These are phyloP conservation scores for Globisporangium paddicum DNA, from an alignment of 352 stramenopile species.

Conservation along the genomic window DNA sequence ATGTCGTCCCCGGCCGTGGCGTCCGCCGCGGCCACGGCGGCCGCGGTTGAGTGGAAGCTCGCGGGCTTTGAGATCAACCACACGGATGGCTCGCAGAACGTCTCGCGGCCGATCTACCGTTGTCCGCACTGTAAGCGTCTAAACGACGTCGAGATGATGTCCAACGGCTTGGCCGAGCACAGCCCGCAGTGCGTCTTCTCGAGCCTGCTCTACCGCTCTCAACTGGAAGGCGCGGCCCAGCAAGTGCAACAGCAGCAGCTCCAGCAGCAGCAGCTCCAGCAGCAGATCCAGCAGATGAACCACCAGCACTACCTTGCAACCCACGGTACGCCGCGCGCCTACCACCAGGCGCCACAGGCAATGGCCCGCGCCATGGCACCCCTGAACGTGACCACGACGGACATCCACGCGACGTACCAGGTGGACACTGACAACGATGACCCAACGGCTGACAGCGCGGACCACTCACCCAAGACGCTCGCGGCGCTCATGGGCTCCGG, in stretches of 20 bases:
- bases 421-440: not conserved
- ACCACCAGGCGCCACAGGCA: conserved; percentile 6
- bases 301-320: conserved; percentile 24
- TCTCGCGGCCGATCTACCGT: conserved; percentile 69
- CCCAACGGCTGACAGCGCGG: conserved; percentile 9
- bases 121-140: conserved; percentile 61
- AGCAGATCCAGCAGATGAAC: conserved; percentile 31
- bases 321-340: conserved; percentile 6
- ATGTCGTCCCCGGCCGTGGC: conserved; percentile 19
- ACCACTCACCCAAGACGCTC: conserved; percentile 35
- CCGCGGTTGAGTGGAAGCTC: conserved; percentile 67
- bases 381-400: conserved; percentile 1
- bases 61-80: conserved; percentile 71
- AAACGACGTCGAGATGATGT: conserved; percentile 71
- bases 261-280: conserved; percentile 22
- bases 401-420: conserved; percentile 4
- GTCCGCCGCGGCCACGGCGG: conserved; percentile 1
- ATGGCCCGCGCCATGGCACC: conserved; percentile 20
- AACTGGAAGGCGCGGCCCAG: conserved; percentile 39
- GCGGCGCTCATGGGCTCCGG: conserved; percentile 19
- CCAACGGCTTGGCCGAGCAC: conserved; percentile 51
- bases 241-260: conserved; percentile 25
- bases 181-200: conserved; percentile 49
- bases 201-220: conserved; percentile 43
- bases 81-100: conserved; percentile 58